Base-by-base conservation (phyloP, 1,284 basidiomycete genomes). In the Vanrija humicola region DNA sequence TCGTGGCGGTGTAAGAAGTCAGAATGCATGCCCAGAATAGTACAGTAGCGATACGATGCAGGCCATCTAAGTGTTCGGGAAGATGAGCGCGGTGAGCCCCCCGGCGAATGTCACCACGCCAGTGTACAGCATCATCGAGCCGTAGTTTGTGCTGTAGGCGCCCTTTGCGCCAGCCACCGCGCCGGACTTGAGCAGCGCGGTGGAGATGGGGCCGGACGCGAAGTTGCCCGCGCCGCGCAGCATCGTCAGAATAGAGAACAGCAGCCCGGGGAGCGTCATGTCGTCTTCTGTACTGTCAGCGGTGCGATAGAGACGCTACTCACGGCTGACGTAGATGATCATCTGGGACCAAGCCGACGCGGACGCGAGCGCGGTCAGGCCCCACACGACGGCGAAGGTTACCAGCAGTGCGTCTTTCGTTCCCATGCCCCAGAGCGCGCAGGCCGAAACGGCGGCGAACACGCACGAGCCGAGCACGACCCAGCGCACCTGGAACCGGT, bases 401-500 rank as follows among this genome's bases (percentile, higher is more conserved):
- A 70, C 56, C 15, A 73, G 54, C 10, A 63, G 54, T 4, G 50
- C 63, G n/a, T 59, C 29, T 5, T 59, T 62, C 15, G 69, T 72
- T 0, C 69, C 69, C 47, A 76, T 72, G 0, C 76, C 76, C 74
- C 76, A 78, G 18, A 76, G 54, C 29, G 75, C 60, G 18, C 73
- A 64, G 39, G 69, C 72, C 1, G 72, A 54, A 1, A 72, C 40
- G 1, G 70, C 66, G 1, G 67, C 61, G 1, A 66, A 66, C 6
- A 69, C 42, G 55, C 69, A 72, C 3, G 69, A 69, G 34, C 68
- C 46, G 7, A 59, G 40, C 25, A 77, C 59, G 43, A 72, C 68
- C 43, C 59, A 40, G n/a, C 61, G 58, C 16, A 73, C 53, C 1
- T 67, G 67, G 19, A 60, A 52, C 6, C 63, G 57, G 59, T 78